These are phyloP conservation scores for Fusarium sp. DNA, from an alignment of 2,329 filamentous ascomycete genomes.

Conservation along the genomic window DNA sequence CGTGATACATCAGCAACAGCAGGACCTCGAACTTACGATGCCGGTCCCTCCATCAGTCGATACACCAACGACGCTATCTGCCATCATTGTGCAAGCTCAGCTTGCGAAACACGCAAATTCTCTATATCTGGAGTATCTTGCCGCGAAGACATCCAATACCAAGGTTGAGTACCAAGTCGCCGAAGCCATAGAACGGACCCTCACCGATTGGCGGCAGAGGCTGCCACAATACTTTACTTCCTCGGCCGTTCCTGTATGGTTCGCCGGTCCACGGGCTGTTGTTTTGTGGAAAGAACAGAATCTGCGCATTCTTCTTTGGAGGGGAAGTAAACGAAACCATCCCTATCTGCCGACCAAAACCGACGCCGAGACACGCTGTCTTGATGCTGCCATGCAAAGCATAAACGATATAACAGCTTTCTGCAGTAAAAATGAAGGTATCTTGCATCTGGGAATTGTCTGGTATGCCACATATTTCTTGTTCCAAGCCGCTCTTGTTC, in stretches of 20 bases:
- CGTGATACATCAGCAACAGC: not conserved
- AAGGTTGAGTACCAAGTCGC: not conserved
- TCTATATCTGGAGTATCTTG: not conserved
- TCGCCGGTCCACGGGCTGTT: not conserved
- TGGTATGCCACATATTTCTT: not conserved
- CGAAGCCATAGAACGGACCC: not conserved
- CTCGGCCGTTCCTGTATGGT: not conserved
- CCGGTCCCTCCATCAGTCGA: not conserved
- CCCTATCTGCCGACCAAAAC: not conserved
- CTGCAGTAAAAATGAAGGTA: not conserved
- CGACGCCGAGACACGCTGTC: not conserved
- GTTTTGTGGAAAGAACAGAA: not conserved
- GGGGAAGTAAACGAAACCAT: not conserved
- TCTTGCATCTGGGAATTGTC: not conserved
- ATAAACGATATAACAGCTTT: not conserved
- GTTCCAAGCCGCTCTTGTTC: not conserved
- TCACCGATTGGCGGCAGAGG: rapidly evolving
- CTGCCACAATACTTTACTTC: not conserved
- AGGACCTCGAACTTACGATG: not conserved
- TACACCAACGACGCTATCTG: not conserved
- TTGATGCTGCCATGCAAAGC: not conserved
- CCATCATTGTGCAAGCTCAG: not conserved
- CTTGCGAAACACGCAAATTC: not conserved
- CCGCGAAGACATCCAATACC: not conserved
- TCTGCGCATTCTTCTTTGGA: not conserved